Conservation (phyloP, 192 early-diverging fungal genomes). For the Coemansia sp. region DNA sequence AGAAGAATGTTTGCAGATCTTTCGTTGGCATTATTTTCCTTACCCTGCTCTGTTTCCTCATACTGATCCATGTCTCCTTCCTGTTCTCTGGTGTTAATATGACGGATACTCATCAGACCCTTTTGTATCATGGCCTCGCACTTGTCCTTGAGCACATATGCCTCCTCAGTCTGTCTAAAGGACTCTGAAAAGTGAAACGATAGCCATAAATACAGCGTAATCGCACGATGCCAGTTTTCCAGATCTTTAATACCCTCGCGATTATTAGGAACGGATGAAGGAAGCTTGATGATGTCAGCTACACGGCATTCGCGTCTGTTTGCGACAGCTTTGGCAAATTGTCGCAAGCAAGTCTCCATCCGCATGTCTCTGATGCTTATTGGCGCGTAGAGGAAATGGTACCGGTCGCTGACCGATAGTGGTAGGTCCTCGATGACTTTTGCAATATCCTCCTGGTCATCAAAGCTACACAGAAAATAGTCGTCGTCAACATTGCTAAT, state of each 20-base stretch:
- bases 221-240: constrained; percentile 72
- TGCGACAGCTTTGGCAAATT: constrained; percentile 38
- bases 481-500: constrained; percentile 62
- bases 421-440: constrained; percentile 61
- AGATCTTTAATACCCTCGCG: constrained; percentile 52
- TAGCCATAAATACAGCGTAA: constrained; percentile 90
- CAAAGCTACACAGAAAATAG: constrained; percentile 79
- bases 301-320: constrained; percentile 44
- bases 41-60: neutral
- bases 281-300: constrained; percentile 57
- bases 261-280: constrained; percentile 17
- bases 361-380: constrained; percentile 46
- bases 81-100: neutral
- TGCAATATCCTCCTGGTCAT: constrained; percentile 64
- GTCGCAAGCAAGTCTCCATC: constrained; percentile 12
- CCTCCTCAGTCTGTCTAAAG: constrained; percentile 57
- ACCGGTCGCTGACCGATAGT: constrained; percentile 67
- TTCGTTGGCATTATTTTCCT: neutral
- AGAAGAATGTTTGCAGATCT: neutral
- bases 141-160: constrained; percentile 53
- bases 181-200: constrained; percentile 61
- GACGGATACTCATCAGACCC: constrained; percentile 29
- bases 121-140: constrained; percentile 55
- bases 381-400: constrained; percentile 68
- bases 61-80: neutral